phyloP scores from a whole-genome alignment of 169 alveolate genomes.

The Plasmodium gonderi region DNA sequence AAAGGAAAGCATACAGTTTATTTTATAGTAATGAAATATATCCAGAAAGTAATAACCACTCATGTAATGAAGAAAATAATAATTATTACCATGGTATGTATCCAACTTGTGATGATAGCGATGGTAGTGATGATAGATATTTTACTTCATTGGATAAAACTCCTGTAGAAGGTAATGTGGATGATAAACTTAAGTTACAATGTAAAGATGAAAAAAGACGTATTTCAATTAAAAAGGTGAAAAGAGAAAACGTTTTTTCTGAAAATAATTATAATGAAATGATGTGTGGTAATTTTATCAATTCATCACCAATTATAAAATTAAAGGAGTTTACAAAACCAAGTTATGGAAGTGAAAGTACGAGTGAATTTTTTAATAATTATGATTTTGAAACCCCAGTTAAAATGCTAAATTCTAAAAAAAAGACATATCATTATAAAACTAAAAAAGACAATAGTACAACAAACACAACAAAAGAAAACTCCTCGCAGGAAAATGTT shows the following conservation, averaged over 20 bases:
- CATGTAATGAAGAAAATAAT: conserved; percentile 10
- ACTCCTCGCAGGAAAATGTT: conserved; percentile 52
- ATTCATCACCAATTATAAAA: conserved; percentile 46
- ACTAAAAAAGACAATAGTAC: conserved; percentile 40
- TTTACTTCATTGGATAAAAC: conserved; percentile 24
- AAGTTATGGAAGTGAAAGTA: conserved; percentile 64
- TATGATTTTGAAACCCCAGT: conserved; percentile 59
- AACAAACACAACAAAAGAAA: conserved; percentile 49
- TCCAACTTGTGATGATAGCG: conserved; percentile 39
- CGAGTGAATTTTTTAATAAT: conserved; percentile 64
- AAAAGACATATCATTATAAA: conserved; percentile 30
- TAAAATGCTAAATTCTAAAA: conserved; percentile 16
- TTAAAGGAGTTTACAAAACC: conserved; percentile 13
- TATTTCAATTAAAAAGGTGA: conserved; percentile 24
- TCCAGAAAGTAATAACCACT: neutral
- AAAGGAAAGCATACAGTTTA: conserved; percentile 72
- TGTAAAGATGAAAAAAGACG: conserved; percentile 4
- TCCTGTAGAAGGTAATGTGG: conserved; percentile 3
- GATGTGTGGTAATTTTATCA: conserved; percentile 15
- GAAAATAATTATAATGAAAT: conserved; percentile 30
- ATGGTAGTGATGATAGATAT: conserved; percentile 9
- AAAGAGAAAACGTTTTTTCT: conserved; percentile 35
- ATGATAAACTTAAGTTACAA: conserved; percentile 1
- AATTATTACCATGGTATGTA: conserved; percentile 23
- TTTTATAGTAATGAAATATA: conserved; percentile 64